These are phyloP conservation scores for Inosperma sp. DNA, from an alignment of 768 basidiomycete genomes.

Conservation along the genomic window DNA sequence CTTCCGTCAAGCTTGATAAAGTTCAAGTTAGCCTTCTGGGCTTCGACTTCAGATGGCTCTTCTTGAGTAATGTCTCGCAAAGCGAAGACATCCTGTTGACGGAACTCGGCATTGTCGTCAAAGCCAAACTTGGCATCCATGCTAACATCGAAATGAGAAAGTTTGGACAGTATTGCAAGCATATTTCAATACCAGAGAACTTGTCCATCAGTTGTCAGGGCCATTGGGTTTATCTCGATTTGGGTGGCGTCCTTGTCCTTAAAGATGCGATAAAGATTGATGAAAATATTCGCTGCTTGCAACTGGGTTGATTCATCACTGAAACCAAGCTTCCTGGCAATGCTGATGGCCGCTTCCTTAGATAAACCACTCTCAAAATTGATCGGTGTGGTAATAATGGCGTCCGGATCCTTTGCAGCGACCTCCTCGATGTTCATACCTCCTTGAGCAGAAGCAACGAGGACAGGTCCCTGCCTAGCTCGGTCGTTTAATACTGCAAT, in stretches of 20 bases:
- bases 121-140: slow-evolving; percentile 99
- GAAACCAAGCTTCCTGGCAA: slow-evolving; percentile 93
- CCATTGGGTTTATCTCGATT: slow-evolving; percentile 99
- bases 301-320: slow-evolving; percentile 62
- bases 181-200: slow-evolving; percentile 80
- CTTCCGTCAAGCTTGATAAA: slow-evolving; percentile 99
- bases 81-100: slow-evolving; percentile 84
- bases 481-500: slow-evolving; percentile 97
- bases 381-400: slow-evolving; percentile 95
- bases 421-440: slow-evolving; percentile 99
- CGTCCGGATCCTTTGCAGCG: slow-evolving; percentile 87
- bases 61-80: slow-evolving; percentile 93
- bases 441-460: slow-evolving; percentile 91
- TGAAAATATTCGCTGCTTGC: slow-evolving; percentile 90
- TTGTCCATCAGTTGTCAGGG: slow-evolving; percentile 83
- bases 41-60: slow-evolving; percentile 96
- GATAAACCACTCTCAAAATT: slow-evolving; percentile 78
- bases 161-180: slow-evolving; percentile 6
- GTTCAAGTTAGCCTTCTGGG: slow-evolving; percentile 92
- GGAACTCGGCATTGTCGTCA: slow-evolving; percentile 98
- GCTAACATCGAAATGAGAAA: slow-evolving; percentile 39
- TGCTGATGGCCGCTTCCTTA: slow-evolving; percentile 59
- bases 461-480: slow-evolving; percentile 78
- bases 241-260: slow-evolving; percentile 99
- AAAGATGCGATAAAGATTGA: slow-evolving; percentile 93